Conservation (phyloP, 768 basidiomycete genomes). For the Leccinum sublutescens region DNA sequence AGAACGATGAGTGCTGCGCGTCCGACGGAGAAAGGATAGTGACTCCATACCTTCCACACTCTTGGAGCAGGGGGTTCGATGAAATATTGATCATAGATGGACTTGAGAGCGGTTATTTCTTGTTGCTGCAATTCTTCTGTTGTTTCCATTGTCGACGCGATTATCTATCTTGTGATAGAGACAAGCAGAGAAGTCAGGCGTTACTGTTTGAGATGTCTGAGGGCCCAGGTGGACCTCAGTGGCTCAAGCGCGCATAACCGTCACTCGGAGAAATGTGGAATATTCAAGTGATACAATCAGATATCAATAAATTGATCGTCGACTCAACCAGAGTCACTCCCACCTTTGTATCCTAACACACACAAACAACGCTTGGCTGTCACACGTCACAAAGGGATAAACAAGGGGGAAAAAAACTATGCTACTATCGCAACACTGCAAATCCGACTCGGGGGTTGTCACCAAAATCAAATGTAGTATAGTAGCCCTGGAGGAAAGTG, state of each 20-base stretch:
- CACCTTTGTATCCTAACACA: slow-evolving; percentile 14
- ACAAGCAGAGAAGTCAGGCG: slow-evolving; percentile 32
- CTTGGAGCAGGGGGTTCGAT: slow-evolving; percentile 70
- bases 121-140: slow-evolving; percentile 62
- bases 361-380: slow-evolving; percentile 14
- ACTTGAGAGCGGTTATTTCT: slow-evolving; percentile 77
- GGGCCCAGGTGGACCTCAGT: slow-evolving; percentile 66
- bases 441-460: slow-evolving; percentile 37
- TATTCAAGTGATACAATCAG: slow-evolving; percentile 7
- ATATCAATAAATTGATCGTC: not conserved
- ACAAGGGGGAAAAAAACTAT: no score
- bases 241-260: slow-evolving; percentile 70
- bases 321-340: not conserved
- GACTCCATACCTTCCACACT: slow-evolving; percentile 69
- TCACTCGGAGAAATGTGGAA: slow-evolving; percentile 10
- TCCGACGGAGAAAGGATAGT: slow-evolving; percentile 8
- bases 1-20: slow-evolving; percentile 5
- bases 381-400: not conserved
- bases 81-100: slow-evolving; percentile 81
- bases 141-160: slow-evolving; percentile 56
- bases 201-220: slow-evolving; percentile 54
- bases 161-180: slow-evolving; percentile 12
- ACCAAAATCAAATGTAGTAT: slow-evolving; percentile 38
- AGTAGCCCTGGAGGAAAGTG: slow-evolving; percentile 43
- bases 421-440: slow-evolving; percentile 20